A percentile compares a stretch with the other conserved stretches of the same genome.
Evolutionary conservation across 2,329 filamentous ascomycete species (phyloP).

Genomic region (Aspergillus niger): DNA sequence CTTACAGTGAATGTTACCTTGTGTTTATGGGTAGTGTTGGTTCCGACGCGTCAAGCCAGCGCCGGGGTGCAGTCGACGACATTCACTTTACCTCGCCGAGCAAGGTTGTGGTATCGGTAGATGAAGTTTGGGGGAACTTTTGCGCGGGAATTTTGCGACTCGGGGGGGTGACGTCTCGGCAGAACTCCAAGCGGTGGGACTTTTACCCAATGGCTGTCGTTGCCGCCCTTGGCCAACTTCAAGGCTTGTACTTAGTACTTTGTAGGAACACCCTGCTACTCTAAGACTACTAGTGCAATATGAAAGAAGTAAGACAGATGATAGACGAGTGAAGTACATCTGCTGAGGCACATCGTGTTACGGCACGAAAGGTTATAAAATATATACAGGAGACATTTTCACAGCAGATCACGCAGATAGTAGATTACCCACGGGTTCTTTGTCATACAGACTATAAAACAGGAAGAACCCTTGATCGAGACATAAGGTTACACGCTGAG

Average conservation of each 20-base stretch:
- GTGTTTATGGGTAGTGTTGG: constrained; percentile 8
- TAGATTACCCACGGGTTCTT: not conserved
- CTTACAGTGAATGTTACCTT: not conserved
- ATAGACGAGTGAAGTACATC: too few relatives aligned
- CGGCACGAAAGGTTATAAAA: too few relatives aligned
- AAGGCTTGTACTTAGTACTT: not conserved
- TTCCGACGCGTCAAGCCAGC: constrained; percentile 8
- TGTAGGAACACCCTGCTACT: too few relatives aligned
- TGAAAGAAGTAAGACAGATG: too few relatives aligned
- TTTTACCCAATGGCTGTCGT: constrained; percentile 2
- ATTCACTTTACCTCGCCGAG: constrained; percentile 18
- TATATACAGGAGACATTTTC: too few relatives aligned
- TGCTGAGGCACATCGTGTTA: too few relatives aligned
- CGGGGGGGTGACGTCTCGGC: constrained; percentile 18
- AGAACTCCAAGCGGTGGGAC: constrained; percentile 21
- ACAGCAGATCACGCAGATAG: not conserved
- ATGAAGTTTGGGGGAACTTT: constrained; percentile 8
- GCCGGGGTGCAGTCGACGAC: not conserved
- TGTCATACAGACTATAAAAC: not conserved
- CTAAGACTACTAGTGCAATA: too few relatives aligned
- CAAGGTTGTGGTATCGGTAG: constrained; percentile 6
- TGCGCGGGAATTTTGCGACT: constrained; percentile 19
- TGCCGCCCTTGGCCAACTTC: constrained; percentile 1
- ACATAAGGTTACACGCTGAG: constrained; percentile 22
- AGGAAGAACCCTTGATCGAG: too few relatives aligned